Percentiles rank a stretch among this genome's conserved stretches.
phyloP scores from a whole-genome alignment of 441 rosid species.

The Viola pubescens region DNA sequence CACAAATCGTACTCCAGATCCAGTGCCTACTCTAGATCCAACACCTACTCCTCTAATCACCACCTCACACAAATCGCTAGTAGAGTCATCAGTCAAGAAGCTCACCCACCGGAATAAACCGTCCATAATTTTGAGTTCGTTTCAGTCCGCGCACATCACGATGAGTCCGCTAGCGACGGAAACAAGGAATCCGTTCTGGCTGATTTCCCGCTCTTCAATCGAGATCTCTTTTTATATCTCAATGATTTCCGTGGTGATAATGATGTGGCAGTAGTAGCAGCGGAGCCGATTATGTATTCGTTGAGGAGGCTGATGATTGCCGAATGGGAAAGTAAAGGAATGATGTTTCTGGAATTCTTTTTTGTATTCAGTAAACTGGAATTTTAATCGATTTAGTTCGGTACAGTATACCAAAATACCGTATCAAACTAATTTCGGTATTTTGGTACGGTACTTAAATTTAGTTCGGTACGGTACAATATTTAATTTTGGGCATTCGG shows the following conservation, averaged over 20 bases:
- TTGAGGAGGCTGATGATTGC: slow-evolving; percentile 37
- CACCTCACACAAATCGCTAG: slow-evolving; percentile 31
- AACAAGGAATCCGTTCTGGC: slow-evolving; percentile 9
- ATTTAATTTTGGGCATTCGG: too few species aligned
- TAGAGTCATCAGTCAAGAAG: slow-evolving; percentile 26
- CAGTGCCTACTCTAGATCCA: too few species aligned
- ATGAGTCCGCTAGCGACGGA: slow-evolving; percentile 1
- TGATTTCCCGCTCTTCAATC: slow-evolving; percentile 58
- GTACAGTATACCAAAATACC: too few species aligned
- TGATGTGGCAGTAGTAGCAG: slow-evolving; percentile 6
- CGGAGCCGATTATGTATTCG: slow-evolving; percentile 24
- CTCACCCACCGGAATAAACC: neutral
- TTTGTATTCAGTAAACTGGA: too few species aligned
- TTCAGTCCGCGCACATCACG: slow-evolving; percentile 18
- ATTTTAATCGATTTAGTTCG: too few species aligned
- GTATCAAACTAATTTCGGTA: too few species aligned
- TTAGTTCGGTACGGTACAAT: too few species aligned
- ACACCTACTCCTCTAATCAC: slow-evolving; percentile 39
- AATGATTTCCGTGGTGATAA: slow-evolving; percentile 1
- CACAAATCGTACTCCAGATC: slow-evolving; percentile 76
- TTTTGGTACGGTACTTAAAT: too few species aligned
- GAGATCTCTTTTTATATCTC: slow-evolving; percentile 28
- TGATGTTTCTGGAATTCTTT: too few species aligned
- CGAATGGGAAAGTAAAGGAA: too few species aligned
- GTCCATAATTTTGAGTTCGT: slow-evolving; percentile 64